A percentile compares a stretch with the other conserved stretches of the same genome.
These are phyloP conservation scores for Fusarium agapanthi DNA, from an alignment of 2,329 filamentous ascomycete genomes.

Conservation along the genomic window DNA sequence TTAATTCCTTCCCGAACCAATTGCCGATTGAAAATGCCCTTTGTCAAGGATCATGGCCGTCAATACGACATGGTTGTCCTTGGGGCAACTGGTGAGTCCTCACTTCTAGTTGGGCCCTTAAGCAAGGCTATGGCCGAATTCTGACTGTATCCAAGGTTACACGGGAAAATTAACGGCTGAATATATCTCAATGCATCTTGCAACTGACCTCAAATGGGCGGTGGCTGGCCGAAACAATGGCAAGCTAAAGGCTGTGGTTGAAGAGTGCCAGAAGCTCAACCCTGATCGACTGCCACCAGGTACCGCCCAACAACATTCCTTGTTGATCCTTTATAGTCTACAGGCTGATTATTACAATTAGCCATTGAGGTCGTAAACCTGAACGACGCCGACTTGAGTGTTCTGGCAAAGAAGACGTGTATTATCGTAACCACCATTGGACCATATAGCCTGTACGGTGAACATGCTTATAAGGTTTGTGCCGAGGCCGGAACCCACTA, in stretches of 20 bases:
- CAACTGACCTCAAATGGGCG: conserved; percentile 86
- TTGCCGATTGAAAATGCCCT: conserved; percentile 49
- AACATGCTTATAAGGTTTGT: conserved; percentile 68
- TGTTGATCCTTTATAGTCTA: background rate
- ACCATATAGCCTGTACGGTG: conserved; percentile 65
- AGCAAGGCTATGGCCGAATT: background rate
- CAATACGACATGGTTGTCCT: conserved; percentile 67
- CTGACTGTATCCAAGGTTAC: conserved; percentile 66
- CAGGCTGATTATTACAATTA: conserved; percentile 28
- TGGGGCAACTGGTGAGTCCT: conserved; percentile 62
- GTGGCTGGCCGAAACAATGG: conserved; percentile 81
- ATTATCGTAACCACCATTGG: conserved; percentile 68
- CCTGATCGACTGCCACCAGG: conserved; percentile 76
- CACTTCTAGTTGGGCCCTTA: background rate
- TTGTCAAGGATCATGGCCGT: conserved; percentile 58
- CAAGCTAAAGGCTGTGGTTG: conserved; percentile 76
- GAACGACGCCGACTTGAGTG: conserved; percentile 54
- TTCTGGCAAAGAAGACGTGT: conserved; percentile 64
- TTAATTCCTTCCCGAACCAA: background rate
- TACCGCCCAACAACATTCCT: conserved; percentile 49
- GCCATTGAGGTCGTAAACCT: conserved; percentile 63
- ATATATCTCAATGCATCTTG: conserved; percentile 74
- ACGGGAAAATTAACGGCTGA: conserved; percentile 82
- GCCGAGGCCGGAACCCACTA: conserved; percentile 71
- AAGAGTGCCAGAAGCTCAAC: conserved; percentile 72